Evolutionary conservation across 2,329 filamentous ascomycete species (phyloP), one percentile per base, ranked within the genome.

Genomic region (Aspergillus floridensis): DNA sequence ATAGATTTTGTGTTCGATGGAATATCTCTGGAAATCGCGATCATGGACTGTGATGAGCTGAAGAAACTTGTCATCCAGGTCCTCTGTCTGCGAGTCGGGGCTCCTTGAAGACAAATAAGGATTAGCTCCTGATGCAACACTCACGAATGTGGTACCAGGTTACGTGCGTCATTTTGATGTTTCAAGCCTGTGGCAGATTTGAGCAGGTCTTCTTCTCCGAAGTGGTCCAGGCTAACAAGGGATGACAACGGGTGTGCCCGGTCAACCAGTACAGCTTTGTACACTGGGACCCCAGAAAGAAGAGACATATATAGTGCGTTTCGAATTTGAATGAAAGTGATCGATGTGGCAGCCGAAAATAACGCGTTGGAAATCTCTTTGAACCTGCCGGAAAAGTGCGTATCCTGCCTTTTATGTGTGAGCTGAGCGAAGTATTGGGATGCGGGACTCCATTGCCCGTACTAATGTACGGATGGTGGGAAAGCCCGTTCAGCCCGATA

Each of bases 1-100:
- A 71, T 89, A 90, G 62, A 85, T 82, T 38, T 79, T 80, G 65
- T 88, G 85, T 31, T 86, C 81, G 56, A 91, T 73, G 21, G 88
- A 83, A 76, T 88, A 86, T 69, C 82, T 82, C 65, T 92, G 89
- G 71, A 86, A 92, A 50, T 82, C 80, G 70, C 89, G 82, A 61
- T 86, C 86, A 71, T 87, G 80, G 64, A 87, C 78, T 16, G 80
- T 78, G 59, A 88, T 75, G 5, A 84, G 87, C 68, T 88, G 82
- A 64, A 84, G 77, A 68, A 84, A 85, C 49, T 76, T 76, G 57
- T 82, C 81, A 73, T 88, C 86, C 65, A 90, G 76, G 56, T 76
- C 76, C 60, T 70, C 72, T 51, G 80, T 82, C 60, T 78, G 75
- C 59, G 77, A 76, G 68, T 81, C 74, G 35, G 78, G 77, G 62